A percentile compares a stretch with the other conserved stretches of the same genome.
Evolutionary conservation across 352 stramenopile genomes (phyloP).

Genomic region (Thraustochytrium striatum): DNA sequence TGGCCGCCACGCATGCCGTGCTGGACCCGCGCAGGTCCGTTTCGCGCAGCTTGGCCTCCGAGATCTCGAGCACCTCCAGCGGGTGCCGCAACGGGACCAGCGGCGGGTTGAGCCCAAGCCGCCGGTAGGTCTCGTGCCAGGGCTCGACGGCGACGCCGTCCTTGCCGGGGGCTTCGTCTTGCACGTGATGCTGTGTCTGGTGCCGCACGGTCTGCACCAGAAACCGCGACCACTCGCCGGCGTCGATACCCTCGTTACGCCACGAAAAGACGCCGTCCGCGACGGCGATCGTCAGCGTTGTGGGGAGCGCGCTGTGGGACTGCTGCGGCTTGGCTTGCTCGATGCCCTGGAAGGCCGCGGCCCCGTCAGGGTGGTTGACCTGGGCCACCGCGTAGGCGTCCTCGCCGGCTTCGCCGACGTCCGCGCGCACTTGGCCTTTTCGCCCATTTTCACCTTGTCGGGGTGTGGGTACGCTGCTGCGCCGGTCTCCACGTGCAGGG

Average conservation of each 20-base stretch:
- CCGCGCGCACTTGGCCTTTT: not conserved
- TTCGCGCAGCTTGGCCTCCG: constrained; percentile 15
- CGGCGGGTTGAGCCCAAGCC: constrained; percentile 1
- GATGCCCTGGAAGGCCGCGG: not conserved
- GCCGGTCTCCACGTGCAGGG: constrained; percentile 12
- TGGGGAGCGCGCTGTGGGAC: not conserved
- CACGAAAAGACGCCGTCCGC: constrained; percentile 27
- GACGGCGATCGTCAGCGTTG: constrained; percentile 34
- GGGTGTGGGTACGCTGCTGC: constrained; percentile 27
- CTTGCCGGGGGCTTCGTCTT: not conserved
- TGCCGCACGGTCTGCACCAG: not conserved
- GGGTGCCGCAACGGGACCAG: constrained; percentile 11
- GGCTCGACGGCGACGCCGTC: not conserved
- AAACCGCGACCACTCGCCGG: constrained; percentile 29
- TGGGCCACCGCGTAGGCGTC: constrained; percentile 30
- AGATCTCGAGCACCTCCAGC: not conserved
- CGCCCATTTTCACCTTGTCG: constrained; percentile 7
- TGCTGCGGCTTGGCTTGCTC: not conserved
- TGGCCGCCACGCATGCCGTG: not conserved
- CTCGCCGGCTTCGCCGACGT: constrained; percentile 31
- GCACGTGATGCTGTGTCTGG: constrained; percentile 33
- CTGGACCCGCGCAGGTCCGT: constrained; percentile 5
- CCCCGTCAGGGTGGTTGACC: not conserved
- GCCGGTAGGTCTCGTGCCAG: not conserved
- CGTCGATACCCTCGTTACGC: constrained; percentile 29